Conservation (phyloP, 2,329 filamentous ascomycete species). For the Aspergillus tanneri region DNA sequence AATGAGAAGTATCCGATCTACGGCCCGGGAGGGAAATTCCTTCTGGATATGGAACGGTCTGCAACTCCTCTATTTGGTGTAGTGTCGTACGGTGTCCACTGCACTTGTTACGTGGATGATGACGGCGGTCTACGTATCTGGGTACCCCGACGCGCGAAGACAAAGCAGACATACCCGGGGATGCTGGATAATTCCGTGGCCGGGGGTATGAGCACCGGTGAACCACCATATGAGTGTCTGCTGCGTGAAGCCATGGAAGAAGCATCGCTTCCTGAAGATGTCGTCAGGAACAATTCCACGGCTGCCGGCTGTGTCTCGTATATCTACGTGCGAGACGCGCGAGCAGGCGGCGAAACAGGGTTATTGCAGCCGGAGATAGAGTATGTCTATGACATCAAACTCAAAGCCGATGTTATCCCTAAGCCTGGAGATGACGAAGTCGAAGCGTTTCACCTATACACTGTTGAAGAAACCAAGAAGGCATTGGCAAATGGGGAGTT, state of each 20-base stretch:
- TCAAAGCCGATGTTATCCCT: constrained; percentile 67
- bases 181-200: constrained; percentile 96
- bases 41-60: constrained; percentile 75
- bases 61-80: constrained; percentile 73
- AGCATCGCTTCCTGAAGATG: constrained; percentile 69
- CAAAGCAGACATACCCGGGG: constrained; percentile 84
- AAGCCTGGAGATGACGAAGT: constrained; percentile 86
- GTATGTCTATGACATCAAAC: constrained; percentile 84
- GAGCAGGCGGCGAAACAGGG: constrained; percentile 75
- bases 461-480: constrained; percentile 70
- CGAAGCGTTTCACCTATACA: constrained; percentile 75
- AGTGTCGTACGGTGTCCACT: constrained; percentile 76
- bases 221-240: constrained; percentile 76
- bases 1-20: constrained; percentile 80
- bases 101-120: constrained; percentile 68
- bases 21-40: constrained; percentile 54
- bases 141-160: constrained; percentile 72
- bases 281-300: constrained; percentile 63
- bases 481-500: constrained; percentile 72
- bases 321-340: constrained; percentile 72
- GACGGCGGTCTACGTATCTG: constrained; percentile 69
- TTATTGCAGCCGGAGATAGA: constrained; percentile 88
- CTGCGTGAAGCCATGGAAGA: constrained; percentile 88
- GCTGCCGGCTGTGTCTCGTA: constrained; percentile 75
- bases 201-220: constrained; percentile 76